Evolutionary conservation across 2,329 filamentous ascomycete genomes (phyloP).

Genomic region (Pseudogymnoascus sp.): DNA sequence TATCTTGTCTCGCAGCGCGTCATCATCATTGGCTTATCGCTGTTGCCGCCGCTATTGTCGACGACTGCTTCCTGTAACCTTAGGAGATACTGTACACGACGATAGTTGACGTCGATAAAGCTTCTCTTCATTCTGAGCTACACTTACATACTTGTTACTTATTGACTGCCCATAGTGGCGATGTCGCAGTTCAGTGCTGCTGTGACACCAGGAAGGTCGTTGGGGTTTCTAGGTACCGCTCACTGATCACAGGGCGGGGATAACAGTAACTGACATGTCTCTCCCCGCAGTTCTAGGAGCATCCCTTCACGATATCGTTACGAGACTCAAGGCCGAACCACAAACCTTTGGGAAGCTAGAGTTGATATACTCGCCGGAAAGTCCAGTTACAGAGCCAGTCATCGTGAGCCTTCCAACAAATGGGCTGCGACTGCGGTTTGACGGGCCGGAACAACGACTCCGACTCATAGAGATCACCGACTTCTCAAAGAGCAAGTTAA

Average conservation of each 20-base stretch:
- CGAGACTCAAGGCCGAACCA: slow-evolving; percentile 80
- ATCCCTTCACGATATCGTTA: slow-evolving; percentile 83
- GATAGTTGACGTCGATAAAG: not conserved
- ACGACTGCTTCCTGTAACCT: not conserved
- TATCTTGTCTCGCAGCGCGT: not conserved
- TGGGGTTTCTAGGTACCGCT: slow-evolving; percentile 34
- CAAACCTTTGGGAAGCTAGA: slow-evolving; percentile 77
- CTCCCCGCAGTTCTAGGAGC: slow-evolving; percentile 65
- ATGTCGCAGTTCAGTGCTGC: slow-evolving; percentile 50
- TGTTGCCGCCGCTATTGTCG: not conserved
- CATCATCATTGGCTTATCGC: slow-evolving; percentile 2
- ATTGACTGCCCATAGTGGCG: not conserved
- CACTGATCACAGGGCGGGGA: not conserved
- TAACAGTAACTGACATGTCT: slow-evolving; percentile 12
- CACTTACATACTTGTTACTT: not conserved
- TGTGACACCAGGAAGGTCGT: slow-evolving; percentile 60
- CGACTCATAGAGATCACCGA: slow-evolving; percentile 86
- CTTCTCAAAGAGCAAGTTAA: slow-evolving; percentile 76
- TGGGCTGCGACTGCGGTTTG: slow-evolving; percentile 83
- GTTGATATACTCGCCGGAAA: slow-evolving; percentile 67
- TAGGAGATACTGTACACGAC: not conserved
- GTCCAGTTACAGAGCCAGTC: slow-evolving; percentile 69
- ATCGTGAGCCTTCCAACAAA: slow-evolving; percentile 72
- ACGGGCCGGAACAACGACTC: slow-evolving; percentile 84
- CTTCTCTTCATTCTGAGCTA: not conserved